Base-by-base conservation (phyloP, 768 basidiomycete species). In the Leccinum broughii region DNA sequence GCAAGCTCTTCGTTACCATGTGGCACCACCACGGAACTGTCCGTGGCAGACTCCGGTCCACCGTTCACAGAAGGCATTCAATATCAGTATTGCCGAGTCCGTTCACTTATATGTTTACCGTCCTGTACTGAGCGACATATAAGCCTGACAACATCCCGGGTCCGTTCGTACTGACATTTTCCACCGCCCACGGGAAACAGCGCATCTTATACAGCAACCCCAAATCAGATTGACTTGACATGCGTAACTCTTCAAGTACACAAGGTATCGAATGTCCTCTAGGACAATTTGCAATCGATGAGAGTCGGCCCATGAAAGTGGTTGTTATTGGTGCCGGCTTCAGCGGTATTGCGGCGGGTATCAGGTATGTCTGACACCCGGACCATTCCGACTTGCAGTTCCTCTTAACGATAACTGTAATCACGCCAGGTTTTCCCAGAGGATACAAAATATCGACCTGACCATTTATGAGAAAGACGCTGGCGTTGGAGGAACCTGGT, bases 401-500 rank as follows among this genome's bases (percentile, higher is more conserved):
- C 17, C 17, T 41, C 39, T 17, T 9, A 17, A 41, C 17, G 39
- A n/a, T 44, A 44, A 20, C n/a, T 4, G 41, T 0, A n/a, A n/a
- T 44, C 41, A 44, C n/a, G 41, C 10, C n/a, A 44, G 41, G 41
- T 10, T 20, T 44, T n/a, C 41, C n/a, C 41, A 44, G 41, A 20
- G n/a, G 41, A 44, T 46, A 46, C 44, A 77, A 49, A 86, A 87
- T 62, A 59, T 87, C 11, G 72, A 83, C 20, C 66, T 89, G 4
- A 78, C 78, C 0, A 80, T 87, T 14, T 88, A 86, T 66, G 87
- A 89, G 57, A 82, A 83, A 58, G 78, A 80, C 54, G 71, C 77
- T n/a, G 82, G 80, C 2, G 75, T 89, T 32, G 87, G 86, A 11
- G 87, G 87, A 2, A 81, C 84, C 2, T 88, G 87, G 87, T 81